These are phyloP conservation scores for Pseudoscleropodium purum DNA, from an alignment of 225 moss, liverwort and hornwort species.

Conservation along the genomic window DNA sequence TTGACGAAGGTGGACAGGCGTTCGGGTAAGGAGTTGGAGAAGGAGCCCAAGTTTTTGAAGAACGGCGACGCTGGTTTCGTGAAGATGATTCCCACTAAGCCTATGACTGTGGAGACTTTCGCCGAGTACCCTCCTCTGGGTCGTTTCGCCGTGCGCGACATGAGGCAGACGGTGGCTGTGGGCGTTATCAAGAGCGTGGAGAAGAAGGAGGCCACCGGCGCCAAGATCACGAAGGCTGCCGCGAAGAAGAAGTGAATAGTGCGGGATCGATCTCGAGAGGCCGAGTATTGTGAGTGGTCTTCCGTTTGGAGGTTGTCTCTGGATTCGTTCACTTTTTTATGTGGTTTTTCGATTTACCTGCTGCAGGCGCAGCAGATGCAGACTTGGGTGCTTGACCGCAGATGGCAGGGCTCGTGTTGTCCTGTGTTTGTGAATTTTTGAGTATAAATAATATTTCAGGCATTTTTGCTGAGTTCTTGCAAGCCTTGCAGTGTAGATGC, in stretches of 20 bases:
- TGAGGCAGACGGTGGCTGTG: conserved; percentile 51
- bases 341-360: neutral
- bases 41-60: conserved; percentile 63
- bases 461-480: neutral
- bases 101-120: conserved; percentile 51
- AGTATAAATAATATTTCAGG: neutral
- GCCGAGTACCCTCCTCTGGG: conserved; percentile 35
- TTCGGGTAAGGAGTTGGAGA: conserved; percentile 51
- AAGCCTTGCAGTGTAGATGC: too few species aligned
- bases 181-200: conserved; percentile 45
- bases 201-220: conserved; percentile 46
- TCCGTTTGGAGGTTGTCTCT: neutral
- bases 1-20: conserved; percentile 51
- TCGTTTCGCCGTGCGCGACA: conserved; percentile 45
- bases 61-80: conserved; percentile 50
- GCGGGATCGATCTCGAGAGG: neutral
- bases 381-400: conserved; percentile 6
- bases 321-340: neutral
- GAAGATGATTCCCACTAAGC: conserved; percentile 58
- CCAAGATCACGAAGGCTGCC: conserved; percentile 36
- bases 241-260: conserved; percentile 46
- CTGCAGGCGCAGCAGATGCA: conserved; percentile 4
- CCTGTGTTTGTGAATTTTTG: neutral
- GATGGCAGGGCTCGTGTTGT: neutral
- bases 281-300: neutral